Evolutionary conservation across 345 rosid genomes (phyloP).

Genomic region (Mangifera indica): DNA sequence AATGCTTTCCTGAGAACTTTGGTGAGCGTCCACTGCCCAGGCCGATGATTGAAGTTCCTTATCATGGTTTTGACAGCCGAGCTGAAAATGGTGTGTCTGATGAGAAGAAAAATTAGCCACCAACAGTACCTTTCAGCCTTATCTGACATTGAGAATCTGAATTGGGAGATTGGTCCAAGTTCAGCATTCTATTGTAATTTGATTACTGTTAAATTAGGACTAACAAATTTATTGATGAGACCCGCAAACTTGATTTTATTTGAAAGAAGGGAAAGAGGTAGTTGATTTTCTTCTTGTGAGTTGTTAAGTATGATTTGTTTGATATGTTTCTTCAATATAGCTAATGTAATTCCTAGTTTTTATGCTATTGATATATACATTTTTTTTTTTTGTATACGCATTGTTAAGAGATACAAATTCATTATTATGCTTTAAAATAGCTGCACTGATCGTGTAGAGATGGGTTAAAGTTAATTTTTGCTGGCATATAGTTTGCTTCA

Average conservation of each 20-base stretch:
- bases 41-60: slow-evolving; percentile 78
- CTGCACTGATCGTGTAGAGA: neutral
- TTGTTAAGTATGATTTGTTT: slow-evolving; percentile 14
- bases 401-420: neutral
- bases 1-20: slow-evolving; percentile 61
- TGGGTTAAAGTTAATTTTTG: neutral
- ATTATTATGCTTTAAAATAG: neutral
- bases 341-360: neutral
- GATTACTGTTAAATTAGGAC: slow-evolving; percentile 24
- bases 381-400: neutral
- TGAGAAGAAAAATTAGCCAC: slow-evolving; percentile 61
- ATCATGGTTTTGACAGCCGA: slow-evolving; percentile 59
- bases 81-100: slow-evolving; percentile 54
- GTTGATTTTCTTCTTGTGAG: slow-evolving; percentile 19
- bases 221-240: slow-evolving; percentile 24
- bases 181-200: slow-evolving; percentile 26
- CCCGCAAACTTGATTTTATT: slow-evolving; percentile 26
- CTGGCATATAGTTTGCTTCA: neutral
- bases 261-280: slow-evolving; percentile 18
- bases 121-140: slow-evolving; percentile 10
- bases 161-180: slow-evolving; percentile 23
- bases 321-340: neutral
- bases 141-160: neutral
- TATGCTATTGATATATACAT: neutral
- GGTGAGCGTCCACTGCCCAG: slow-evolving; percentile 68